Evolutionary conservation across 1,139 yeast genomes (phyloP).

Genomic region (Yarrowia galli): DNA sequence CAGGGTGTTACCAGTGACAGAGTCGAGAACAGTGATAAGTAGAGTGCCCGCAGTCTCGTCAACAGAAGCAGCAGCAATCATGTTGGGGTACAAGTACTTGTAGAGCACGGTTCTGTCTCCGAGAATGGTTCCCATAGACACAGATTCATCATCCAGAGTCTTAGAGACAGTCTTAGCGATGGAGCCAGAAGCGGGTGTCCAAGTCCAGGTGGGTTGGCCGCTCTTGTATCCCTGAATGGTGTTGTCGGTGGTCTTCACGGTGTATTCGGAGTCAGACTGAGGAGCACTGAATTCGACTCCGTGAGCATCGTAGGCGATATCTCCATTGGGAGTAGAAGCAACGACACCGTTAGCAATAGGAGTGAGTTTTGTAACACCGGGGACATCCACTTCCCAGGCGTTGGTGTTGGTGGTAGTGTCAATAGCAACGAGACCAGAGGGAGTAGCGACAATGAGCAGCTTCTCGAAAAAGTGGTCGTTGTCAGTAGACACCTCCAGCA

Average conservation of each 20-base stretch:
- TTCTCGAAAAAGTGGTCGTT: conserved; percentile 34
- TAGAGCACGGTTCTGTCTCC: conserved; percentile 79
- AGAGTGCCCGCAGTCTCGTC: conserved; percentile 50
- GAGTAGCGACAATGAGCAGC: conserved; percentile 34
- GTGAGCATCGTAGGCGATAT: conserved; percentile 22
- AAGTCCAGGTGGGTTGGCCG: conserved; percentile 46
- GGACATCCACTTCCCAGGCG: conserved; percentile 22
- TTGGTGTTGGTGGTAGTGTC: conserved; percentile 34
- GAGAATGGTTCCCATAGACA: conserved; percentile 74
- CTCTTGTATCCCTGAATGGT: conserved; percentile 41
- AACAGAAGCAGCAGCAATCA: conserved; percentile 63
- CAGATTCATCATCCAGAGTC: conserved; percentile 57
- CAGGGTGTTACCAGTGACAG: conserved; percentile 70
- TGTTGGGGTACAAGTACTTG: conserved; percentile 80
- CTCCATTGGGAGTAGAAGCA: conserved; percentile 4
- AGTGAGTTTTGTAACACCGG: conserved; percentile 24
- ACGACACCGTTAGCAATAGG: conserved; percentile 19
- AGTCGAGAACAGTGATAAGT: conserved; percentile 64
- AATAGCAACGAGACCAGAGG: conserved; percentile 19
- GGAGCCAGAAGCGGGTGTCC: conserved; percentile 48
- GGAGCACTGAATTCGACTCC: conserved; percentile 19
- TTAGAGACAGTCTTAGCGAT: conserved; percentile 55
- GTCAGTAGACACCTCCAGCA: conserved; percentile 21
- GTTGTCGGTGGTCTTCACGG: conserved; percentile 13
- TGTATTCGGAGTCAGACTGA: conserved; percentile 12